Base-by-base conservation (phyloP, 495 filamentous ascomycete genomes). In the Xylaria intraflava region DNA sequence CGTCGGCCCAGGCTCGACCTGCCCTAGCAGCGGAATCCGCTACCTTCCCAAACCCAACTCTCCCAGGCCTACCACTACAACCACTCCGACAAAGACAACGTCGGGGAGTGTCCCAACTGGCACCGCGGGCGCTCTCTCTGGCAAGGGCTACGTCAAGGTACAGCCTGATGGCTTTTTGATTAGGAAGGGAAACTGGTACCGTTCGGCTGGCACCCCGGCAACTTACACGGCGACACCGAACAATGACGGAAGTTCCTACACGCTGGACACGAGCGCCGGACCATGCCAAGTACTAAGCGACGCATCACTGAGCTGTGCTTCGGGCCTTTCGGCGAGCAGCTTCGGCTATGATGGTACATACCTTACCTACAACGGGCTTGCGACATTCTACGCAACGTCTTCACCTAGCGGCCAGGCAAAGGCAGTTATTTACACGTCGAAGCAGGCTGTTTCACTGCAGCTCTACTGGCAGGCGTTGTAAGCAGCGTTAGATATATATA, bases 131-230 rank as follows among this genome's bases (percentile, higher is more conserved):
- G 50, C 59, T 2, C 61, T 59, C 51, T 62, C 68, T 6, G 83
- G 84, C 3, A 77, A 67, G 43, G 86, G 84, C 4, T 79, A 78
- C 54, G 61, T 89, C 31, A 72, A 83, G 47, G 84, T 84, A 0
- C 68, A 73, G 0, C 65, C 69, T 26, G 73, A 75, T n/a, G 86
- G 86, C 30, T 90, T 85, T 57, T 69, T 90, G 54, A 88, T 88
- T 67, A 82, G 81, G 58, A 70, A 65, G 8, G 86, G 86, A 10
- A 79, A 75, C 2, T 90, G 86, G 86, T 90, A 82, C 60, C 52
- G 44, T 38, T 72, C 73, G 0, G 75, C 72, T 12, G 86, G 86
- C 0, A 85, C 84, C 1, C 88, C 85, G 62, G 86, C 86, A 5
- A 84, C 80, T 7, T 88, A 83, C 68, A 81, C 75, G 3, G 75